These are phyloP conservation scores for Paxillus involutus DNA, from an alignment of 768 basidiomycete species.

Conservation along the genomic window DNA sequence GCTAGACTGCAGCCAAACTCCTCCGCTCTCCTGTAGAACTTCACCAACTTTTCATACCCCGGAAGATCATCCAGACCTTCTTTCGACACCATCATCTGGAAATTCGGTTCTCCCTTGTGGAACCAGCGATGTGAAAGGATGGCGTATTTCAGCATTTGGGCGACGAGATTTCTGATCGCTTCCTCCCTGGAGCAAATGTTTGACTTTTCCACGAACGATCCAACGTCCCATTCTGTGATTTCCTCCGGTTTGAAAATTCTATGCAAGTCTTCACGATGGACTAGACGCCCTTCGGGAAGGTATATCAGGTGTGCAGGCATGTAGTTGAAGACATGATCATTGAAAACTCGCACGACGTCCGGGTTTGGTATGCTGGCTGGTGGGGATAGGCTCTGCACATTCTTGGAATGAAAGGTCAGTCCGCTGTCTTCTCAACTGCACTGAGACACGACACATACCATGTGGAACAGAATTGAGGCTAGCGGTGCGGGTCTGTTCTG, in stretches of 20 bases:
- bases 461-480: too few species aligned
- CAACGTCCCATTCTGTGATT: constrained; percentile 7
- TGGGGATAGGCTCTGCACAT: too few species aligned
- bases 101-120: constrained; percentile 11
- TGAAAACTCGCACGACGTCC: constrained; percentile 6
- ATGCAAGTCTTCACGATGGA: constrained; percentile 14
- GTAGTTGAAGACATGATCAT: constrained; percentile 15
- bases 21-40: constrained; percentile 12
- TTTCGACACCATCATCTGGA: constrained; percentile 6
- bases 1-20: constrained; percentile 15
- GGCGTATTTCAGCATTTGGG: constrained; percentile 11
- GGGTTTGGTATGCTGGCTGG: too few species aligned
- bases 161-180: constrained; percentile 4
- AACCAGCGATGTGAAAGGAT: constrained; percentile 16
- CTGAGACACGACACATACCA: not conserved
- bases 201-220: not conserved
- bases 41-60: constrained; percentile 13
- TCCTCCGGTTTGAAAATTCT: constrained; percentile 11
- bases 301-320: constrained; percentile 18
- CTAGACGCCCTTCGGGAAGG: constrained; percentile 8
- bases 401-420: too few species aligned
- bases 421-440: too few species aligned
- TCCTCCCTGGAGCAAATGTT: constrained; percentile 7
- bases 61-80: not conserved
- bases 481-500: too few species aligned